phyloP scores from a whole-genome alignment of 179 eudicot species.

The Camellia oleifera region DNA sequence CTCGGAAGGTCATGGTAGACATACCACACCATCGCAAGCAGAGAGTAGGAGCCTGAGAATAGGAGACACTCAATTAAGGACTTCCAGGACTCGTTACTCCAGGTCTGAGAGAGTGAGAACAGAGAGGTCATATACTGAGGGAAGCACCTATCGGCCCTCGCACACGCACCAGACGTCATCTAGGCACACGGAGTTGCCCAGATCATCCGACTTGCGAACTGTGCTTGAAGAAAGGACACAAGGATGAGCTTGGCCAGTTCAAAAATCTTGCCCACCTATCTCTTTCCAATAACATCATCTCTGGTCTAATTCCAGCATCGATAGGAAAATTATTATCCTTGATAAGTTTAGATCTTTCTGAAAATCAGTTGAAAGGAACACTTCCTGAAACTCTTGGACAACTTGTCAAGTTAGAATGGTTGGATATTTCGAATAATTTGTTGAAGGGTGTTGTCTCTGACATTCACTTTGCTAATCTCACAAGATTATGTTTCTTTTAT shows the following conservation, averaged over 20 bases:
- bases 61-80: too few species aligned
- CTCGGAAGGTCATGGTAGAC: too few species aligned
- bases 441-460: conserved; percentile 21
- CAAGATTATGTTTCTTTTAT: neutral
- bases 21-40: too few species aligned
- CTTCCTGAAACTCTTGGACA: conserved; percentile 23
- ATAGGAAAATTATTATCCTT: conserved; percentile 20
- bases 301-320: conserved; percentile 15
- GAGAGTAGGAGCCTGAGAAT: too few species aligned
- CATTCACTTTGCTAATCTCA: conserved; percentile 22
- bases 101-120: too few species aligned
- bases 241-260: conserved; percentile 8
- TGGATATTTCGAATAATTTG: neutral
- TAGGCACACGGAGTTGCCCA: too few species aligned
- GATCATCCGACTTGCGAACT: too few species aligned
- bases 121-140: too few species aligned
- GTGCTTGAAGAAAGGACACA: too few species aligned
- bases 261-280: conserved; percentile 1
- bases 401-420: neutral
- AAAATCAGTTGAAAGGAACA: conserved; percentile 15
- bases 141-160: too few species aligned
- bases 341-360: neutral
- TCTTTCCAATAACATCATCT: neutral
- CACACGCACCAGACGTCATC: too few species aligned
- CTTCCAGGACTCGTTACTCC: too few species aligned